Evolutionary conservation across 495 filamentous ascomycete genomes (phyloP).

Genomic region (Pyrenopolyporus hunteri): DNA sequence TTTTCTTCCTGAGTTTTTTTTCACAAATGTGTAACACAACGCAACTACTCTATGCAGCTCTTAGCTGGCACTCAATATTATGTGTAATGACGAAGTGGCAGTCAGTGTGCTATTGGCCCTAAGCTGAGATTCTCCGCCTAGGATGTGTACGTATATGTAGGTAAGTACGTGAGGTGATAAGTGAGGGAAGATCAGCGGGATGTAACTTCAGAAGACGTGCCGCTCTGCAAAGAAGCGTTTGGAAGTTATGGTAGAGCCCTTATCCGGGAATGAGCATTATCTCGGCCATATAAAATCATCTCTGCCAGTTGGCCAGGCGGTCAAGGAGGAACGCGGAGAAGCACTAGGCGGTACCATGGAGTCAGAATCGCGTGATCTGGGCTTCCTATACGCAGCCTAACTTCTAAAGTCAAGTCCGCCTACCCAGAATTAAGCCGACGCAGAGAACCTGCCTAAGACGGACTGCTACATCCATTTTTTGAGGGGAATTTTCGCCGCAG

Average conservation of each 20-base stretch:
- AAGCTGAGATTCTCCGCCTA: neutral
- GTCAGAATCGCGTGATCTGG: slow-evolving; percentile 21
- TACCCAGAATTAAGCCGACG: too few relatives aligned
- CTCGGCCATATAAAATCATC: neutral
- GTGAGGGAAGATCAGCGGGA: slow-evolving; percentile 5
- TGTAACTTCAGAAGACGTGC: slow-evolving; percentile 15
- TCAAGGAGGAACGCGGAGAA: slow-evolving; percentile 18
- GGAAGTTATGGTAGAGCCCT: too few relatives aligned
- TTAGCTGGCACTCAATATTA: slow-evolving; percentile 11
- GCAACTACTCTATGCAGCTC: slow-evolving; percentile 1
- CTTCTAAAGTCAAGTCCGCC: neutral
- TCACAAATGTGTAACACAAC: neutral
- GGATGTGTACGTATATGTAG: slow-evolving; percentile 4
- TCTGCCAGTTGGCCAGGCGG: neutral
- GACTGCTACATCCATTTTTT: slow-evolving; percentile 11
- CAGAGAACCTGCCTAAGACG: slow-evolving; percentile 26
- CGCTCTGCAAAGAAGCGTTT: slow-evolving; percentile 4
- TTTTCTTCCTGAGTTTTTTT: too few relatives aligned
- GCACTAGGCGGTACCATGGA: slow-evolving; percentile 11
- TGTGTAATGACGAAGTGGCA: slow-evolving; percentile 14
- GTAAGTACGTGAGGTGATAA: slow-evolving; percentile 11
- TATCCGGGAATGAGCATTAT: too few relatives aligned
- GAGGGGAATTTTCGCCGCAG: slow-evolving; percentile 10
- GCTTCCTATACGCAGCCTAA: slow-evolving; percentile 7
- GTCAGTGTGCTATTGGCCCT: slow-evolving; percentile 4